Evolutionary conservation across 176 grass and related monocot genomes (phyloP), one percentile per base, ranked within the genome.

Genomic region (Echinochloa phyllopogon): DNA sequence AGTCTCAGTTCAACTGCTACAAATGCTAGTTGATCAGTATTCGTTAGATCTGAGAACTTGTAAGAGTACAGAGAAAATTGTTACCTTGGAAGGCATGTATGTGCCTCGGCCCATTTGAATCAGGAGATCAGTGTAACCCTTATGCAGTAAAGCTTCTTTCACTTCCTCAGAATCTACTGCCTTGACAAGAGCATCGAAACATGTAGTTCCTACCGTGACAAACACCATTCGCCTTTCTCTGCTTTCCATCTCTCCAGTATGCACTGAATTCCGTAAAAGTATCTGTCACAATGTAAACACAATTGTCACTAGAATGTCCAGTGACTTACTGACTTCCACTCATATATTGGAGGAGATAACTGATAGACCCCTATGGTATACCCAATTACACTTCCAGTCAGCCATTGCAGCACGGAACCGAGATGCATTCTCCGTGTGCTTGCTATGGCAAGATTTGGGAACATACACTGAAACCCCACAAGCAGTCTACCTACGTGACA

Each of bases 161-260:
- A 97, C 84, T 66, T 82, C 65, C 4, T 77, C 38, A 23, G 94
- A 93, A 77, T 94, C 89, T 25, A 88, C 89, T 17, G 87, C 89
- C 51, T 82, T 83, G 48, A 94, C 84, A 44, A 97, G 86, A 78
- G 91, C 85, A 78, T 97, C 91, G 2, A 97, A 97, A 80, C 91
- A 81, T 51, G 94, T 97, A 51, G 94, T 97, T 24, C 94, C 94
- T 43, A 97, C 94, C 9, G 94, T 97, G 44, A 96, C 91, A 82
- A 96, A 96, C 68, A 93, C 94, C 25, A 37, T 61, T 53, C 73
- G 84, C 55, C 52, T 88, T 76, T 84, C 74, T 69, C 47, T 37
- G 29, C 55, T 78, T 48, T 27, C 84, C 67, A 86, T 82, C 55
- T 62, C 24, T 82, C 5, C 38, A 76, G 37, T 4, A 55, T 2